Percentiles rank a stretch among this genome's conserved stretches.
Evolutionary conservation across 768 basidiomycete species (phyloP).

Genomic region (Tulasnella sp.): DNA sequence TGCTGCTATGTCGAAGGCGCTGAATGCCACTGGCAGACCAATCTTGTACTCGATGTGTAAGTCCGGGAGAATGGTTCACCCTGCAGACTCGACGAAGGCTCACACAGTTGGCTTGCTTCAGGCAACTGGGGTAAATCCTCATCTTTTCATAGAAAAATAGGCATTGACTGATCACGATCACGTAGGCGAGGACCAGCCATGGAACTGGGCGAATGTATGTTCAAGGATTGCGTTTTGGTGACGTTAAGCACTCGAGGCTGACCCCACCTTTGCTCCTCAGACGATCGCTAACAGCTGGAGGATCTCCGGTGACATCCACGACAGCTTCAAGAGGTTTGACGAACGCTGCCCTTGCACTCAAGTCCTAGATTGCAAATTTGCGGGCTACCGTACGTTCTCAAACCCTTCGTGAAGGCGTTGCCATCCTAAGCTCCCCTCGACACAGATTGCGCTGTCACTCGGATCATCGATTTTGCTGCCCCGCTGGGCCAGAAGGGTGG

Average conservation of each 20-base stretch:
- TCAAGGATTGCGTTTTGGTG: neutral
- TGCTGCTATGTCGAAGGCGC: slow-evolving; percentile 45
- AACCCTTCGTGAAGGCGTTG: neutral
- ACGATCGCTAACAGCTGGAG: slow-evolving; percentile 44
- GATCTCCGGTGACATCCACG: slow-evolving; percentile 53
- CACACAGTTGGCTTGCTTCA: neutral
- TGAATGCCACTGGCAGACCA: slow-evolving; percentile 44
- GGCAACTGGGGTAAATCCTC: slow-evolving; percentile 19
- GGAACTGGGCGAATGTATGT: slow-evolving; percentile 40
- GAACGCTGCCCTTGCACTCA: slow-evolving; percentile 40
- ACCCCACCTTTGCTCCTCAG: neutral
- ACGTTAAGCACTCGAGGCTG: neutral
- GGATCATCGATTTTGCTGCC: slow-evolving; percentile 52
- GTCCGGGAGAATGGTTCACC: slow-evolving; percentile 36
- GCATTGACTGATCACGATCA: neutral
- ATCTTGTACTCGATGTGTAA: slow-evolving; percentile 53
- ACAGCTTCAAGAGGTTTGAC: slow-evolving; percentile 38
- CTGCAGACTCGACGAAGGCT: neutral
- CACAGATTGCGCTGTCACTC: slow-evolving; percentile 43
- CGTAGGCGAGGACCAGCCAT: slow-evolving; percentile 41
- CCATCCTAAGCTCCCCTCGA: neutral
- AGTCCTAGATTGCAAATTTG: slow-evolving; percentile 40
- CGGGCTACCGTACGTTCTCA: slow-evolving; percentile 37
- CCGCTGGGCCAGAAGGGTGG: slow-evolving; percentile 49
- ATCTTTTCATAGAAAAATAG: neutral